Conservation (phyloP, 495 filamentous ascomycete genomes). For the Neurospora intermedia region DNA sequence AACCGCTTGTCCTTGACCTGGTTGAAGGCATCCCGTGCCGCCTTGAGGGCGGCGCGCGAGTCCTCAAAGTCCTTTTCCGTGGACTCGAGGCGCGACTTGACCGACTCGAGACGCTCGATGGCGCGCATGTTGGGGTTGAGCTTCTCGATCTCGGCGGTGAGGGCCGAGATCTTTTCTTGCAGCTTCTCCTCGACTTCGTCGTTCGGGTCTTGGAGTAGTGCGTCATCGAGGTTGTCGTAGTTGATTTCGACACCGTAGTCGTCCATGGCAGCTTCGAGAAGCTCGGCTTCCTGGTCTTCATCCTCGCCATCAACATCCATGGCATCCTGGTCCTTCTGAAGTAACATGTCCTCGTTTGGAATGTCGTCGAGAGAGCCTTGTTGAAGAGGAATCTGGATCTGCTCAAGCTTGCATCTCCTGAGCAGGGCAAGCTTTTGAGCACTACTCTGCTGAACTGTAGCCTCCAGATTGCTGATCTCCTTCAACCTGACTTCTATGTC, state of each 20-base stretch:
- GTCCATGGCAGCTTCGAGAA: conserved; percentile 44
- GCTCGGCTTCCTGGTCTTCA: conserved; percentile 50
- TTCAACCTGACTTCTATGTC: conserved; percentile 72
- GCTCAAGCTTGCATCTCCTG: conserved; percentile 84
- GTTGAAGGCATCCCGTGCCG: conserved; percentile 72
- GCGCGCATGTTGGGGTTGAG: conserved; percentile 94
- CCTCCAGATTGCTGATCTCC: conserved; percentile 65
- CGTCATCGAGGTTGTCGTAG: conserved; percentile 77
- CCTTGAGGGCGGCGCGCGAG: conserved; percentile 58
- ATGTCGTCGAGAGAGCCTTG: conserved; percentile 76
- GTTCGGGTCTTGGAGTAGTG: conserved; percentile 61
- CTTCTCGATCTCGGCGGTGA: conserved; percentile 75
- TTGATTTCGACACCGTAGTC: conserved; percentile 91
- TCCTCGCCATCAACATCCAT: conserved; percentile 71
- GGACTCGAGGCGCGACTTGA: conserved; percentile 69
- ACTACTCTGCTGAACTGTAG: conserved; percentile 71
- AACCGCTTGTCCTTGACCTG: conserved; percentile 70
- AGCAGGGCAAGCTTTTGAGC: conserved; percentile 74
- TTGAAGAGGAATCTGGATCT: conserved; percentile 74
- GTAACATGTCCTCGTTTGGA: conserved; percentile 71
- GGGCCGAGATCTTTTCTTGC: conserved; percentile 59
- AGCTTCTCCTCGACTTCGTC: conserved; percentile 68
- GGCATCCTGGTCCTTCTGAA: conserved; percentile 59
- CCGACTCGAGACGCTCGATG: conserved; percentile 79
- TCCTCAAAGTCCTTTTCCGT: conserved; percentile 87